Conservation (phyloP, 1,139 yeast genomes). For the Hemisphaericaspora subhashii region DNA sequence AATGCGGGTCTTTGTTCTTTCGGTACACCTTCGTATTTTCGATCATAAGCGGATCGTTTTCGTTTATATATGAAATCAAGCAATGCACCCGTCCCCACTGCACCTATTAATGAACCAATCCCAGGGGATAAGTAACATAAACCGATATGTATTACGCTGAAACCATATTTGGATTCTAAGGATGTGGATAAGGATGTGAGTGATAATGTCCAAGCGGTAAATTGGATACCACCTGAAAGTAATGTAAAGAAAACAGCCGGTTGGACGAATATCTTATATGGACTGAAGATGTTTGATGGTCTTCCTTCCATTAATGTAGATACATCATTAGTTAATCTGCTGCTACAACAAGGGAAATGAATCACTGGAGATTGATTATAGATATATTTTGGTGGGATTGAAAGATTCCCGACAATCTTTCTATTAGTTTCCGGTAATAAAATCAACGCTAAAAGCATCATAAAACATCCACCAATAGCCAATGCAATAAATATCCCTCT, state of each 20-base stretch:
- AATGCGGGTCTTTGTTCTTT: conserved; percentile 16
- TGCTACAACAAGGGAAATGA: conserved; percentile 17
- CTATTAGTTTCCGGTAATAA: conserved; percentile 73
- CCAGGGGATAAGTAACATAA: conserved; percentile 63
- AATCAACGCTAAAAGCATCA: conserved; percentile 36
- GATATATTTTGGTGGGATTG: conserved; percentile 43
- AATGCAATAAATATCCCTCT: conserved; percentile 75
- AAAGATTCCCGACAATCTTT: conserved; percentile 66
- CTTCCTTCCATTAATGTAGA: conserved; percentile 24
- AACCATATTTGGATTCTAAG: conserved; percentile 48
- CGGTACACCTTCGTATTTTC: conserved; percentile 43
- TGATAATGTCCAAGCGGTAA: conserved; percentile 68
- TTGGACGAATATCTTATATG: conserved; percentile 41
- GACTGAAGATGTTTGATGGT: conserved; percentile 40
- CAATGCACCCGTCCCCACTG: conserved; percentile 46
- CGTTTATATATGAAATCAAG: conserved; percentile 37
- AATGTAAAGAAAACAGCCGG: conserved; percentile 27
- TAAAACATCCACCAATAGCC: conserved; percentile 55
- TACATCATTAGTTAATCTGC: conserved; percentile 18
- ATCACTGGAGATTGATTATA: conserved; percentile 47
- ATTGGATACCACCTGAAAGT: conserved; percentile 60
- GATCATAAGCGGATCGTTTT: conserved; percentile 29
- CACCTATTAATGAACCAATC: conserved; percentile 54
- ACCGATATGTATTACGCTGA: conserved; percentile 57
- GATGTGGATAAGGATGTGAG: conserved; percentile 64